Evolutionary conservation across 495 filamentous ascomycete species (phyloP), one percentile per base, ranked within the genome.

Genomic region (Aspergillus incahuasiensis): DNA sequence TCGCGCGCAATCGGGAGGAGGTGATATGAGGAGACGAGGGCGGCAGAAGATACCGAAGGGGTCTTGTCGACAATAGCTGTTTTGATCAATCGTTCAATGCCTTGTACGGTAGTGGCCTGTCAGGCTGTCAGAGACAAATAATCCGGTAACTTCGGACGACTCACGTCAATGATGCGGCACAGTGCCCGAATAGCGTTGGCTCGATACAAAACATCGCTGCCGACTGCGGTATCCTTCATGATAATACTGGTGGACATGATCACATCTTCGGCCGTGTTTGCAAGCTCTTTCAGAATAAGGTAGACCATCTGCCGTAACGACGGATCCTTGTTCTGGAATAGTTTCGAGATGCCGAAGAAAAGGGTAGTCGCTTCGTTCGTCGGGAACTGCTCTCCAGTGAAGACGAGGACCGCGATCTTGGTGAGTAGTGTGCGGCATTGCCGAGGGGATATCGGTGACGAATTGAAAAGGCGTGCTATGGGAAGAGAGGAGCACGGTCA

Each of bases 201-300:
- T 58, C 92, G 83, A 74, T 95, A 99, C 45, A 99, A 82, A 42
- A 92, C 89, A 65, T 97, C 95, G 65, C 90, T 96, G 57, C 91
- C 91, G 61, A 94, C 90, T 52, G 91, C 90, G 6, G 92, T 96
- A 68, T 99, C 94, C 78, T 99, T 99, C 92, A 99, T 99, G 59
- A 99, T 96, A 63, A 91, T 96, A 74, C 89, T 92, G 20, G 94
- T 99, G 49, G 96, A 92, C 94, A 99, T 97, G 62, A 99, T 99
- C 55, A 96, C 92, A 81, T 99, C 94, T 73, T 97, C 92, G 25
- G 95, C 92, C n/a, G 91, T 95, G 67, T 85, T 82, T 57, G 92
- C 89, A 61, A 99, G 79, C 81, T 99, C 94, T 81, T 96, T 97
- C 77, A 98, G 86, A 61, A 96, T 86, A 28, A 98, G 80, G 76